Conservation (phyloP, 176 grass and related monocot genomes). For the Rhynchospora pubera region DNA sequence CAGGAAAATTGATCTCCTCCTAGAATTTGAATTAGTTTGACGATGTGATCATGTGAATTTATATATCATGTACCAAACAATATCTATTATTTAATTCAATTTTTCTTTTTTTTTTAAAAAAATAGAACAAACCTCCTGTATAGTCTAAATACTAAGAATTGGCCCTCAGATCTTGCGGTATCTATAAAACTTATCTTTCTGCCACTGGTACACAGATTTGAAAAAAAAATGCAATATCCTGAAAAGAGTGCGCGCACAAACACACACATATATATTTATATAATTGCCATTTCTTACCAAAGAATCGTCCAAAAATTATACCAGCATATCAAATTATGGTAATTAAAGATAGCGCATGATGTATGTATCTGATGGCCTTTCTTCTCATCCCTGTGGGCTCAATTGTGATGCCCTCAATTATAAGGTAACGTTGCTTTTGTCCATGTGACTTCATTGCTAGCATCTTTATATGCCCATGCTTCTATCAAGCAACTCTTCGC, state of each 20-base stretch:
- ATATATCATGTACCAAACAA: too few relatives aligned
- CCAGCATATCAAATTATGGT: too few relatives aligned
- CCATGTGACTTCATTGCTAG: slow-evolving; percentile 2
- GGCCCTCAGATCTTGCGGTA: not conserved
- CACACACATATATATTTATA: too few relatives aligned
- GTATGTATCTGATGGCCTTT: not conserved
- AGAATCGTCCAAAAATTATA: too few relatives aligned
- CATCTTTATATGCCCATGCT: slow-evolving; percentile 6
- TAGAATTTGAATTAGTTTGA: too few relatives aligned
- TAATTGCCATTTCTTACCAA: too few relatives aligned
- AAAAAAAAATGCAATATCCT: not conserved
- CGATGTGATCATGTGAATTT: too few relatives aligned
- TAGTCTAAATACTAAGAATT: not conserved
- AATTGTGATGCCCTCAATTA: slow-evolving; percentile 6
- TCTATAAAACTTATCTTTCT: not conserved
- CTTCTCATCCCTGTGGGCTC: not conserved
- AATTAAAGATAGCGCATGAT: not conserved
- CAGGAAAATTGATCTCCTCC: too few relatives aligned
- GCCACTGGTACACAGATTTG: not conserved
- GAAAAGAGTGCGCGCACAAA: too few relatives aligned
- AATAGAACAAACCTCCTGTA: too few relatives aligned
- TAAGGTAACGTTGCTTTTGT: slow-evolving; percentile 18
- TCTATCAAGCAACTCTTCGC: not conserved
- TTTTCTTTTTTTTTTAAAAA: too few relatives aligned
- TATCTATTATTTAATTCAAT: too few relatives aligned